Conservation (phyloP, 2,329 filamentous ascomycete species). For the Corinectria fuckeliana region DNA sequence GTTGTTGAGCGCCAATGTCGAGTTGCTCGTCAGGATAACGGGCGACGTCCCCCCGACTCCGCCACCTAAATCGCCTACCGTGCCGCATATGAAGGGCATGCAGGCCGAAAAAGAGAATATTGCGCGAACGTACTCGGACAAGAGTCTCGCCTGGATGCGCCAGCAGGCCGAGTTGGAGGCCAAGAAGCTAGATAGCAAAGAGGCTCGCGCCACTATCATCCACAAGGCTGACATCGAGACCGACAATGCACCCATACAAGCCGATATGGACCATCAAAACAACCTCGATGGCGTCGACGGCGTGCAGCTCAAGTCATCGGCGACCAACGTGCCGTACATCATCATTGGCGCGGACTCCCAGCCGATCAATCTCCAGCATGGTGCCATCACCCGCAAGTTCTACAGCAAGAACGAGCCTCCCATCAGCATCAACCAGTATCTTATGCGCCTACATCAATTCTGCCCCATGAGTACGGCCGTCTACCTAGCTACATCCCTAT, state of each 20-base stretch:
- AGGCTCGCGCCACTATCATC: background rate
- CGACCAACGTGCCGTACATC: conserved; percentile 57
- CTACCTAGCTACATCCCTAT: conserved; percentile 86
- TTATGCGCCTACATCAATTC: conserved; percentile 84
- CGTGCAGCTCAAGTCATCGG: conserved; percentile 54
- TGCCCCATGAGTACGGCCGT: conserved; percentile 95
- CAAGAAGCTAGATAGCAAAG: conserved; percentile 30
- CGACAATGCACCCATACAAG: conserved; percentile 1
- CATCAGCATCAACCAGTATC: conserved; percentile 83
- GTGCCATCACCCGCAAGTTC: conserved; percentile 89
- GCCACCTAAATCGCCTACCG: conserved; percentile 66
- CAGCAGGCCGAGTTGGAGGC: conserved; percentile 48
- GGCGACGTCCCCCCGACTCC: conserved; percentile 85
- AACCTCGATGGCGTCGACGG: conserved; percentile 57
- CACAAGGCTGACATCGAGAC: background rate
- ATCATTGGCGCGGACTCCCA: conserved; percentile 74
- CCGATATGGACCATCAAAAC: conserved; percentile 3
- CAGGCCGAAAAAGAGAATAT: conserved; percentile 68
- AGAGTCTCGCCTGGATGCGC: conserved; percentile 55
- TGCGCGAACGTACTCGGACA: conserved; percentile 63
- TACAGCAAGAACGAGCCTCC: conserved; percentile 87
- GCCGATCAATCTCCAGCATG: conserved; percentile 78
- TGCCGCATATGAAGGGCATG: conserved; percentile 71
- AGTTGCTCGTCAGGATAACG: conserved; percentile 73
- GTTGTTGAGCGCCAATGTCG: conserved; percentile 75